Evolutionary conservation across 2,329 filamentous ascomycete species (phyloP), one percentile per base, ranked within the genome.

Genomic region (Blastomyces parvus): DNA sequence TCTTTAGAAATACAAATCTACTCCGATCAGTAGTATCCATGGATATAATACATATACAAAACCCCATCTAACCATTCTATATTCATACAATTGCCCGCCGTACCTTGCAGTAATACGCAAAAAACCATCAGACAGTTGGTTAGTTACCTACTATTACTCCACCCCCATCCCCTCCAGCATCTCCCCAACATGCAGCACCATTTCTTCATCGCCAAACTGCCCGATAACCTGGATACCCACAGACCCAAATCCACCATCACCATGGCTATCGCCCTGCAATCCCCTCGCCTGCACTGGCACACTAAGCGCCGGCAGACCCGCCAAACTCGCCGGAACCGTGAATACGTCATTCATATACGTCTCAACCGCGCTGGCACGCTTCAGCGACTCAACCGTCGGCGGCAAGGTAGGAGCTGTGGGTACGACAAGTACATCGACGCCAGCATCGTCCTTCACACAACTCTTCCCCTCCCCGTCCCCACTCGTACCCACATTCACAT

Each of bases 331-430:
- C 1, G 94, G 94, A 1, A 99, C 93, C 0, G 94, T 97, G 70
- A 97, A 93, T 1, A 97, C 88, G 76, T 99, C 94, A 71, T 94
- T 96, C 80, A 89, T 89, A 72, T 97, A 97, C 1, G 84, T 84
- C 69, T 93, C 86, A n/a, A 96, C 77, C 0, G 82, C 76, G 19
- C 77, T 74, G 4, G 66, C 46, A 33, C 65, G 66, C 27, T 71
- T 68, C 42, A 94, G 72, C 6, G 86, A 82, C 3, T 81, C 78
- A 7, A 94, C 72, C 7, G 75, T 79, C 0, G 91, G 91, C 9
- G 92, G 85, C 19, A 85, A 79, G 0, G 87, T 89, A 1, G 92
- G 91, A 8, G 92, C 88, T 0, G 93, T 97, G 0, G 94, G 94
- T 65, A 88, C 91, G 22, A 99, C 77, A 46, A 99, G 80, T 50